Conservation (phyloP, 1,284 basidiomycete genomes). For the Hortiboletus rubellus region DNA sequence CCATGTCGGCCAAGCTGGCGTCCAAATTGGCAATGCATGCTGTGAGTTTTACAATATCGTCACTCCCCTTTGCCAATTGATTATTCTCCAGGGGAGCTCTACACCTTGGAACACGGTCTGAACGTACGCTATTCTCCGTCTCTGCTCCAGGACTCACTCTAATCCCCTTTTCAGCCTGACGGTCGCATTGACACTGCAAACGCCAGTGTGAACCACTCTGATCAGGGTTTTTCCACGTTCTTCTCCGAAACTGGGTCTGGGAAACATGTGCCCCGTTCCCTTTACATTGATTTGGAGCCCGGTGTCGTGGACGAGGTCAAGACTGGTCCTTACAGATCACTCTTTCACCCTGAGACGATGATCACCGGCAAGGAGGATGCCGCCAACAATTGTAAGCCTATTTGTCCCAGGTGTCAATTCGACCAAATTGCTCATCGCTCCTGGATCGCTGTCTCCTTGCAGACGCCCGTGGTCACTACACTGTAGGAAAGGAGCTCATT, state of each 20-base stretch:
- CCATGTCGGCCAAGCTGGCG: conserved; percentile 92
- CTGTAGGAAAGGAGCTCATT: conserved; percentile 94
- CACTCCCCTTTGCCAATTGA: conserved; percentile 1
- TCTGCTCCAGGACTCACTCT: background rate
- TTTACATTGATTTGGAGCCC: conserved; percentile 97
- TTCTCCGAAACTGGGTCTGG: conserved; percentile 91
- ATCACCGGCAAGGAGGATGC: conserved; percentile 99
- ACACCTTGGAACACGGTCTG: conserved; percentile 98
- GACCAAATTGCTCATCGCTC: conserved; percentile 15
- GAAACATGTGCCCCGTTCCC: conserved; percentile 96
- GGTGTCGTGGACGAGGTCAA: conserved; percentile 97
- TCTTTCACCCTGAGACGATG: conserved; percentile 99
- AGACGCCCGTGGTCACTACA: conserved; percentile 99
- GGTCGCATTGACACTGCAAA: conserved; percentile 82
- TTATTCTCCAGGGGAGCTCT: conserved; percentile 56
- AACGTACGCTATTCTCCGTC: conserved; percentile 55
- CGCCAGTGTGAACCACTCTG: conserved; percentile 64
- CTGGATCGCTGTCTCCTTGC: conserved; percentile 14
- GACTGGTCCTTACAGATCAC: conserved; percentile 88
- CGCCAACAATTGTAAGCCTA: conserved; percentile 91
- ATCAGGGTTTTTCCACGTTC: conserved; percentile 96
- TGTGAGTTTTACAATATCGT: conserved; percentile 52
- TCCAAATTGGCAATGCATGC: conserved; percentile 95
- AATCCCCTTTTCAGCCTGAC: conserved; percentile 65
- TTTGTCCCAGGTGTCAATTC: conserved; percentile 13